Conservation (phyloP, 768 basidiomycete genomes). For the Lentinula aciculospora region DNA sequence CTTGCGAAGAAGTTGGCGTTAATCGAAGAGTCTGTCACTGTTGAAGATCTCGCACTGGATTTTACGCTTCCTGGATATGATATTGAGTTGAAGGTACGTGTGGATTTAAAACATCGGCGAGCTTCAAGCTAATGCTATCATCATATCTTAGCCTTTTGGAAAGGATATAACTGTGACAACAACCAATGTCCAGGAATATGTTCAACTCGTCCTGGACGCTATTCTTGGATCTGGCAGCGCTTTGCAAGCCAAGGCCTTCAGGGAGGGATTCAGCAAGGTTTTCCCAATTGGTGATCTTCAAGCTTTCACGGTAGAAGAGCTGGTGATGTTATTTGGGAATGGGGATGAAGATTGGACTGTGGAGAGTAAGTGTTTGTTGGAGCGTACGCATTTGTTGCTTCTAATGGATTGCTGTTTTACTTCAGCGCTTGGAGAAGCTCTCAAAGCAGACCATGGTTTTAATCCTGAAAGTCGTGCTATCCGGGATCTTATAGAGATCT, state of each 20-base stretch:
- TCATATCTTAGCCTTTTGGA: conserved; percentile 59
- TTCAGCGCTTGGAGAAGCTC: conserved; percentile 76
- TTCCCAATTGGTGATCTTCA: conserved; percentile 90
- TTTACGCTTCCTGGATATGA: conserved; percentile 97
- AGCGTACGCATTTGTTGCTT: conserved; percentile 12
- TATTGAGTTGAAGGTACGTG: conserved; percentile 79
- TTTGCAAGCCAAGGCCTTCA: conserved; percentile 84
- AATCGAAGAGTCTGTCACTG: conserved; percentile 50
- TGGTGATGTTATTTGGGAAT: conserved; percentile 95
- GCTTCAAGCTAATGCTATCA: too few relatives aligned
- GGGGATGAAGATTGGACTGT: conserved; percentile 95
- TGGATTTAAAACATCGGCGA: too few relatives aligned
- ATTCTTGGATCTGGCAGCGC: conserved; percentile 79
- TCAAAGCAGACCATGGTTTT: conserved; percentile 99
- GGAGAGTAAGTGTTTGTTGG: conserved; percentile 74
- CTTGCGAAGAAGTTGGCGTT: conserved; percentile 50
- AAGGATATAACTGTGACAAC: conserved; percentile 76
- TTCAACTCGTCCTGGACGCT: conserved; percentile 79
- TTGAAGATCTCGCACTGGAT: conserved; percentile 90
- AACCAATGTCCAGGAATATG: conserved; percentile 86
- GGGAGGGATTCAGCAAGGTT: conserved; percentile 92
- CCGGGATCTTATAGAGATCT: conserved; percentile 78
- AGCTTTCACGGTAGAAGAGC: conserved; percentile 90
- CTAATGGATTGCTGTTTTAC: neutral
- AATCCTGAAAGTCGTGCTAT: conserved; percentile 92